Base-by-base conservation (phyloP, 2,329 filamentous ascomycete species). In the Monosporascus sp. region DNA sequence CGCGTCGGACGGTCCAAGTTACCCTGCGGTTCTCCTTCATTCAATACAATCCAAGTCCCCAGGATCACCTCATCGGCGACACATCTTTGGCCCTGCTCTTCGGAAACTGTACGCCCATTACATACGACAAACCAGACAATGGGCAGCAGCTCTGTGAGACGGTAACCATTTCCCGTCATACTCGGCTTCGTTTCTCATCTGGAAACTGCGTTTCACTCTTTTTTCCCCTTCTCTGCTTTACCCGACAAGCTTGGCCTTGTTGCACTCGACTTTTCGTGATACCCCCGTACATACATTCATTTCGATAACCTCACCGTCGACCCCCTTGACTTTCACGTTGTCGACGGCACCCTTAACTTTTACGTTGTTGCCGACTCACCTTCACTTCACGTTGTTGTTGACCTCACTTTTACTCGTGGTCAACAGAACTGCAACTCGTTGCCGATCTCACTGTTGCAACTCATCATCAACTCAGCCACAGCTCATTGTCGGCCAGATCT, bases 201-300 rank as follows among this genome's bases (percentile, higher is more conserved):
- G 50, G 51, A 44, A 48, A 42, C 52, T 34, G 57, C 37, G 52
- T 57, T 60, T 58, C 15, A 44, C 60, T 56, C 52, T 49, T 37
- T 34, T 17, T 4, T 22, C n/a, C 39, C 20, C 27, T 31, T 11
- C 9, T 18, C 39, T 39, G 18, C 37, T 18, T 42, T 42, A 45
- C 53, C 52, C 58, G 60, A 50, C 61, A 17, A 62, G 60, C 47
- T 64, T 58, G 56, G 53, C 49, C 50, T 44, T 48, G 52, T 46
- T 57, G 57, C 52, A 51, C 55, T 54, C 49, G 51, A 47, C 38
- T 42, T 49, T 31, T 56, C 54, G 39, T 42, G 39, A 42, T 42
- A 42, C 39, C 39, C 37, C 18, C 17, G 39, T 42, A 42, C 18
- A 42, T 42, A 42, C 39, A 18, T 42, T 11, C 39, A 22, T 20